phyloP scores from a whole-genome alignment of 179 eudicot species.

The Silene coronaria region DNA sequence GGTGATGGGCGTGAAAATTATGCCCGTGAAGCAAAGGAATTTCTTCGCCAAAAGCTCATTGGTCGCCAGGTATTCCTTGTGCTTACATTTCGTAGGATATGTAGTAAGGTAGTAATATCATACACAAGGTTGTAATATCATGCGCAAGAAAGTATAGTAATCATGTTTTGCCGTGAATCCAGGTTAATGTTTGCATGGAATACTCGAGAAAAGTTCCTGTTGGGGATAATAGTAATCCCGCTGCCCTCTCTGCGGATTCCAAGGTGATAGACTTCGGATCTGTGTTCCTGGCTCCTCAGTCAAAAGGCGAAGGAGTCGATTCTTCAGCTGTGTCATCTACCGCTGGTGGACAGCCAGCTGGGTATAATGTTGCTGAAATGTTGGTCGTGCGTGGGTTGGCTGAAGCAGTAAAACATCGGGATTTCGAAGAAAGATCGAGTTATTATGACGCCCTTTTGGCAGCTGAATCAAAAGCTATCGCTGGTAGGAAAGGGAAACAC shows the following conservation, averaged over 20 bases:
- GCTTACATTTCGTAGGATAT: not conserved
- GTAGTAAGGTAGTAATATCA: not conserved
- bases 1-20: slow-evolving; percentile 56
- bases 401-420: slow-evolving; percentile 68
- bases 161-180: slow-evolving; percentile 13
- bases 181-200: slow-evolving; percentile 97
- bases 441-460: slow-evolving; percentile 77
- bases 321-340: slow-evolving; percentile 40
- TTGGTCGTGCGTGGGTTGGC: slow-evolving; percentile 78
- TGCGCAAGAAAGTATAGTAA: slow-evolving; percentile 11
- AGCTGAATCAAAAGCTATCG: slow-evolving; percentile 77
- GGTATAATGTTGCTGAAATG: slow-evolving; percentile 74
- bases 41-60: slow-evolving; percentile 73
- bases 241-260: slow-evolving; percentile 44
- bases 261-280: slow-evolving; percentile 90
- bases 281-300: slow-evolving; percentile 63
- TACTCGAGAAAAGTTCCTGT: slow-evolving; percentile 70
- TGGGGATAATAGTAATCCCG: slow-evolving; percentile 43
- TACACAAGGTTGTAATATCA: not conserved
- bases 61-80: slow-evolving; percentile 68
- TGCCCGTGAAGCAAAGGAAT: slow-evolving; percentile 94
- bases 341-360: slow-evolving; percentile 48
- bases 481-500: slow-evolving; percentile 74
- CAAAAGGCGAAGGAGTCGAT: slow-evolving; percentile 55
- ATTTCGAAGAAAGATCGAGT: slow-evolving; percentile 88